Evolutionary conservation across 164 flowering plant genomes (phyloP).

Genomic region (Taxillus chinensis): DNA sequence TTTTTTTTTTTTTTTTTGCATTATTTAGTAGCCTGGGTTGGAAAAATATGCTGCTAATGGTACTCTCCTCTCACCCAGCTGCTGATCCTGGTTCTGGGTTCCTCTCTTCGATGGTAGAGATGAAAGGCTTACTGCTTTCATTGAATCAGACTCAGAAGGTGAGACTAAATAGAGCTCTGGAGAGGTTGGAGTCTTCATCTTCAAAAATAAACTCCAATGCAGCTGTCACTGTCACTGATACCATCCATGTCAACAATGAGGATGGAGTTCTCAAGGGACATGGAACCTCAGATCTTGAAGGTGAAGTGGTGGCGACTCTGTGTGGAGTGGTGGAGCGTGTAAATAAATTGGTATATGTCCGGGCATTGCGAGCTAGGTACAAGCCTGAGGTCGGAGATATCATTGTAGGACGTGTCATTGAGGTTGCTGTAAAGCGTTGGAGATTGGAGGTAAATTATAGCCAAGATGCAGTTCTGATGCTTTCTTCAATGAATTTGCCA

Average conservation of each 20-base stretch:
- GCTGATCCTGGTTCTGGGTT: neutral
- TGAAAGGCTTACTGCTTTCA: slow-evolving; percentile 58
- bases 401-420: slow-evolving; percentile 81
- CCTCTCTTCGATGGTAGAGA: slow-evolving; percentile 11
- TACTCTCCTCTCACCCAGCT: neutral
- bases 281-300: slow-evolving; percentile 73
- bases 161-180: slow-evolving; percentile 55
- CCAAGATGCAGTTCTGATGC: slow-evolving; percentile 97
- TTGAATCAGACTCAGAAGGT: slow-evolving; percentile 81
- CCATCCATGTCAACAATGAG: slow-evolving; percentile 70
- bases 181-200: slow-evolving; percentile 53
- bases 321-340: slow-evolving; percentile 97
- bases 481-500: slow-evolving; percentile 94
- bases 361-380: slow-evolving; percentile 72
- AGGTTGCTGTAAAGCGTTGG: slow-evolving; percentile 94
- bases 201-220: slow-evolving; percentile 44
- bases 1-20: too few species aligned
- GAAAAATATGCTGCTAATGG: neutral
- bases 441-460: slow-evolving; percentile 75
- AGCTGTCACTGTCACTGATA: slow-evolving; percentile 73
- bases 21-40: too few species aligned
- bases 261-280: slow-evolving; percentile 95
- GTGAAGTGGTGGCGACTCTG: slow-evolving; percentile 70
- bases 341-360: slow-evolving; percentile 76
- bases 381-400: slow-evolving; percentile 95